Conservation (phyloP, 306 rosid genomes). For the Cercis canadensis region DNA sequence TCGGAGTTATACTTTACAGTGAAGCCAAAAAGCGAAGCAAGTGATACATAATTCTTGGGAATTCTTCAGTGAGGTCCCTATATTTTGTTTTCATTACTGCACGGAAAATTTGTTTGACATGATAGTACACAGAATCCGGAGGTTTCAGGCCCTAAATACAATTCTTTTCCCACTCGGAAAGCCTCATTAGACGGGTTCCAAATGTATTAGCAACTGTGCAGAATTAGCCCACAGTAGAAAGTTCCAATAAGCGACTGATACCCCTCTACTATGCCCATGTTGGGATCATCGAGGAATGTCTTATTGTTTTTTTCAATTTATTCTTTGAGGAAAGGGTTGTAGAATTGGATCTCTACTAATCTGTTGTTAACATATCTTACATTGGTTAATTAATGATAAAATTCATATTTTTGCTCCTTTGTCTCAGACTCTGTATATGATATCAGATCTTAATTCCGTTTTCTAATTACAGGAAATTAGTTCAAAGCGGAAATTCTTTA, state of each 20-base stretch:
- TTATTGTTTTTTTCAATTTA: conserved; percentile 39
- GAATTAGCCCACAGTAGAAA: conserved; percentile 64
- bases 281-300: conserved; percentile 56
- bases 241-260: conserved; percentile 61
- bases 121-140: conserved; percentile 47
- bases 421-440: too few relatives aligned
- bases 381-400: conserved; percentile 64
- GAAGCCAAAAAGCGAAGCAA: conserved; percentile 99
- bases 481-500: too few relatives aligned
- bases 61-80: conserved; percentile 42
- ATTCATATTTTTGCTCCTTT: conserved; percentile 41
- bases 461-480: too few relatives aligned
- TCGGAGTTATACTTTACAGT: conserved; percentile 91
- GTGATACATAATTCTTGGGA: conserved; percentile 48
- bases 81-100: conserved; percentile 43
- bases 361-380: conserved; percentile 59
- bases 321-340: conserved; percentile 68
- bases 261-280: conserved; percentile 53
- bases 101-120: conserved; percentile 40
- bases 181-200: conserved; percentile 52
- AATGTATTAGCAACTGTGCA: conserved; percentile 67
- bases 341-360: conserved; percentile 51
- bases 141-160: conserved; percentile 43
- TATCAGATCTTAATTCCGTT: background rate
- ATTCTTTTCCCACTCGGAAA: conserved; percentile 48